Evolutionary conservation across 2,329 filamentous ascomycete species (phyloP), one percentile per base, ranked within the genome.

Genomic region (Apiospora phragmitis): DNA sequence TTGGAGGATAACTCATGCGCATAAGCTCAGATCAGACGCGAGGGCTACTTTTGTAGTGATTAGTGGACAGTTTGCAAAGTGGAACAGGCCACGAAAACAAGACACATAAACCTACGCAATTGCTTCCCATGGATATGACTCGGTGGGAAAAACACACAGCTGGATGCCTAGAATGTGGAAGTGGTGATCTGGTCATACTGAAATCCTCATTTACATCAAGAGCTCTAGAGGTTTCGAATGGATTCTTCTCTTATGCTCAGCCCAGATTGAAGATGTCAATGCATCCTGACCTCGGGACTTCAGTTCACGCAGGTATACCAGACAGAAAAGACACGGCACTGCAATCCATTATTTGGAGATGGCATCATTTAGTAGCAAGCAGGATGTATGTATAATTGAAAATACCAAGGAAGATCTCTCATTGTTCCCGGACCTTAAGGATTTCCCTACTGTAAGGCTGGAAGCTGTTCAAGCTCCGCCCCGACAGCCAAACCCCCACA

Each of bases 41-140:
- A 14, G 65, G 49, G 16, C 59, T 21, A 45, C 32, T 41, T 47
- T 26, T 55, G 66, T 26, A 42, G 65, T 42, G 14, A 43, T 71
- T 66, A 26, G 70, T 71, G 70, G 70, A 71, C 70, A 71, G 70
- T 45, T 71, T 68, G 70, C 70, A 71, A 65, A 70, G 49, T 35
- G 38, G 69, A 51, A 70, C 42, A 71, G 70, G 70, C 70, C 70
- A 71, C 70, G 70, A 71, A 69, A 70, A 55, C 67, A 18, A n/a
- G 29, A 67, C 65, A 67, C 38, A 45, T 42, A 67, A 67, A 45
- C 65, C n/a, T 29, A 18, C 16, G 55, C 32, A n/a, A 21, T 62
- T 62, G 12, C 55, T 38, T n/a, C n/a, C n/a, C n/a, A n/a, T n/a
- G 55, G 55, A 62, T 62, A 62, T 62, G 32, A 62, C 55, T 62